A percentile compares a stretch with the other conserved stretches of the same genome.
phyloP scores from a whole-genome alignment of 139 green algal genomes.

The Zygnema cylindricum region DNA sequence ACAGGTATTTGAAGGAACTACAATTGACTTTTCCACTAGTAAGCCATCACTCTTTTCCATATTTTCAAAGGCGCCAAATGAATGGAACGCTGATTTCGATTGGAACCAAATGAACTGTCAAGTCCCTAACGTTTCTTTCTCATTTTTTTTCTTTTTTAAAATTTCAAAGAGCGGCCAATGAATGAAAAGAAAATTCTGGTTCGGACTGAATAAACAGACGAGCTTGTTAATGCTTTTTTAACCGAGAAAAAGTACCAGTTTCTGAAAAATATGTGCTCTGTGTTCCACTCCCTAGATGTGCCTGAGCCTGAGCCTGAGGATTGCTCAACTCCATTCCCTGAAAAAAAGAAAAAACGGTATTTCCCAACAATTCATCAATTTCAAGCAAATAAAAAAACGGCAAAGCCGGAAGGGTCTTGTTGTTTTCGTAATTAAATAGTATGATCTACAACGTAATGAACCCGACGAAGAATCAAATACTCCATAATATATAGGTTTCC shows the following conservation, averaged over 20 bases:
- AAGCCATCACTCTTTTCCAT: neutral
- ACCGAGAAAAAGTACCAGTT: constrained; percentile 75
- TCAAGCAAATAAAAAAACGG: no score
- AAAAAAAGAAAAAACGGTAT: no score
- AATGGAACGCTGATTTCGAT: neutral
- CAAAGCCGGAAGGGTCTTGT: no score
- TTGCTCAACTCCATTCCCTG: constrained; percentile 93
- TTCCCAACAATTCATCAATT: no score
- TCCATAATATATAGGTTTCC: no score
- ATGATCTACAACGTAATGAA: no score
- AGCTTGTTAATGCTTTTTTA: constrained; percentile 23
- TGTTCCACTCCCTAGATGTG: constrained; percentile 64
- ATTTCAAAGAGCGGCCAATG: neutral
- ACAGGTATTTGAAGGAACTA: neutral
- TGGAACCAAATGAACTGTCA: neutral
- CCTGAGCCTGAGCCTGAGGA: constrained; percentile 62
- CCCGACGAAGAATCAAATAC: no score
- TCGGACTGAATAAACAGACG: neutral
- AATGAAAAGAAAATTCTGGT: neutral
- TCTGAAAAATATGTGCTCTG: constrained; percentile 91
- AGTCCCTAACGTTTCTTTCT: neutral
- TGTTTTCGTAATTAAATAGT: no score
- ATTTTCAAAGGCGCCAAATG: neutral
- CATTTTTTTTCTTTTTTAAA: neutral
- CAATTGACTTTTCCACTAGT: neutral